These are phyloP conservation scores for Geranium incanum DNA, from an alignment of 441 rosid genomes.

Conservation along the genomic window DNA sequence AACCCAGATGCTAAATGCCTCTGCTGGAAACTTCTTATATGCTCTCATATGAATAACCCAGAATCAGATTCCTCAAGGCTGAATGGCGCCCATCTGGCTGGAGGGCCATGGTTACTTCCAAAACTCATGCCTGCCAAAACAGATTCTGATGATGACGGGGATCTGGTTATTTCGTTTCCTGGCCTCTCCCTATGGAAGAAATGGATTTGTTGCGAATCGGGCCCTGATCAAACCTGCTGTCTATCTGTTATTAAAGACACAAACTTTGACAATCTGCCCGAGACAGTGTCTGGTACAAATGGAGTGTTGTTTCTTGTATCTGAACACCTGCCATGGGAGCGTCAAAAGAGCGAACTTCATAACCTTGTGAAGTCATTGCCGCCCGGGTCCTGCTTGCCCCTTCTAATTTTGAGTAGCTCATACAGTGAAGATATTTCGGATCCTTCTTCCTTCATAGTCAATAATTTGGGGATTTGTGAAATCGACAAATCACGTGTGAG, in stretches of 20 bases:
- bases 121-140: conserved; percentile 55
- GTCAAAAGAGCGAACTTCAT: conserved; percentile 53
- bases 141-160: conserved; percentile 30
- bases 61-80: too few species aligned
- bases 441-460: conserved; percentile 33
- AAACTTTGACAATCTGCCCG: conserved; percentile 30
- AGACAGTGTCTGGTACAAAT: conserved; percentile 53
- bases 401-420: conserved; percentile 57
- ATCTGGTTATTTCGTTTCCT: conserved; percentile 50
- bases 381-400: conserved; percentile 63
- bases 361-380: conserved; percentile 54
- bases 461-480: conserved; percentile 52
- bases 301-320: conserved; percentile 67
- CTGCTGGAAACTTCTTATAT: conserved; percentile 76
- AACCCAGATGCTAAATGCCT: conserved; percentile 60
- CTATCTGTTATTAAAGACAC: conserved; percentile 61
- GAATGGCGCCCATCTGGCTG: conserved; percentile 34
- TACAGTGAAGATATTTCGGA: conserved; percentile 32
- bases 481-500: conserved; percentile 59
- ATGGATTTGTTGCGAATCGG: conserved; percentile 43
- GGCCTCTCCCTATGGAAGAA: conserved; percentile 79
- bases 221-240: conserved; percentile 43
- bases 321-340: conserved; percentile 50
- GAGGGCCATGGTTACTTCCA: conserved; percentile 59
- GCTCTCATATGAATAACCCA: conserved; percentile 36